phyloP scores from a whole-genome alignment of 1,284 basidiomycete genomes.

The Trichosporon faecale region DNA sequence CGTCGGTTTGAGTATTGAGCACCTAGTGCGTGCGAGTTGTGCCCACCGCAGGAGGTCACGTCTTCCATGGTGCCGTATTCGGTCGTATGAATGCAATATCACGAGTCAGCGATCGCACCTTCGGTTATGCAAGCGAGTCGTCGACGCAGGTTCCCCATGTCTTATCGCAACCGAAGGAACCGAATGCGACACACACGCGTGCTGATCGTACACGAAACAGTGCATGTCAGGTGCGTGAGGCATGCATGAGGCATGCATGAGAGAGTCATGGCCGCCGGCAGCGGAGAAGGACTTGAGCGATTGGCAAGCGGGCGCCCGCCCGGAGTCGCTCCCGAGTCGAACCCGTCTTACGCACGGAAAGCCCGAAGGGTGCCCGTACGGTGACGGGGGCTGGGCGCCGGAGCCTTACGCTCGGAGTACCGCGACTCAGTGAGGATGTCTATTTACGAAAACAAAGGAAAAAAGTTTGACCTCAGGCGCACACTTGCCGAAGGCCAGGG shows the following conservation, averaged over 20 bases:
- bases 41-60: background rate
- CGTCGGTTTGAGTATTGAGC: too few species aligned
- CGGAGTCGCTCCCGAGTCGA: background rate
- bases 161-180: background rate
- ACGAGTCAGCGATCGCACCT: too few species aligned
- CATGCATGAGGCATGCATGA: background rate
- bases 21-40: background rate
- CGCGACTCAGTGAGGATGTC: background rate
- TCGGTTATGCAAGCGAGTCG: too few species aligned
- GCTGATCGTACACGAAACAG: background rate
- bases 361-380: too few species aligned
- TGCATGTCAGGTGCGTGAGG: background rate
- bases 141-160: too few species aligned
- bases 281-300: background rate
- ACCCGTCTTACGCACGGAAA: too few species aligned
- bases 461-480: background rate
- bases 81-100: too few species aligned
- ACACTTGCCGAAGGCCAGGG: too few species aligned
- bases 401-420: too few species aligned
- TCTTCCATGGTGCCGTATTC: too few species aligned
- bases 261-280: background rate
- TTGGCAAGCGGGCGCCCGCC: background rate
- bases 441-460: slow-evolving; percentile 1
- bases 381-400: too few species aligned
- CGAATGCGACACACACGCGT: too few species aligned